Percentiles rank a stretch among this genome's conserved stretches.
Evolutionary conservation across 331 rosid genomes (phyloP).

Genomic region (Arachis monticola): DNA sequence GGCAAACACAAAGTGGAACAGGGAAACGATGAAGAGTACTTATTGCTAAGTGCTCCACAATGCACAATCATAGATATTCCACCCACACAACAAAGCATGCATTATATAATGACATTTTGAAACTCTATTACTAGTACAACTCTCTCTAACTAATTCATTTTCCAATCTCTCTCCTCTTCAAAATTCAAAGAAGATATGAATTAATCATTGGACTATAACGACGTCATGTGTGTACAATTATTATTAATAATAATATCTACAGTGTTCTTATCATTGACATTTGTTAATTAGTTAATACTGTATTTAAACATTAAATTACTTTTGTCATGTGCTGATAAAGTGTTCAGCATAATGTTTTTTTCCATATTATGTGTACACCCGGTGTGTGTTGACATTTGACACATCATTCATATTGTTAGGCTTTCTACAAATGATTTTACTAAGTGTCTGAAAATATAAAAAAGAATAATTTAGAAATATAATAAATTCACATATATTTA

Average conservation of each 20-base stretch:
- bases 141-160: neutral
- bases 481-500: too few relatives aligned
- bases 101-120: neutral
- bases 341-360: neutral
- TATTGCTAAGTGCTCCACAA: slow-evolving; percentile 36
- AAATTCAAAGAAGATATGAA: neutral
- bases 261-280: neutral
- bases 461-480: too few relatives aligned
- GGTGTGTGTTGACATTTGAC: neutral
- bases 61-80: neutral
- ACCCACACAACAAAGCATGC: neutral
- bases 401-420: too few relatives aligned
- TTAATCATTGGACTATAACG: neutral
- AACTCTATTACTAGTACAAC: neutral
- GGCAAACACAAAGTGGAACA: slow-evolving; percentile 41
- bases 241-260: too few relatives aligned
- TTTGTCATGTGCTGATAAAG: neutral
- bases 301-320: neutral
- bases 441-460: too few relatives aligned
- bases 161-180: neutral
- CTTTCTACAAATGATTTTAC: too few relatives aligned
- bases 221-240: neutral
- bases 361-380: too few relatives aligned
- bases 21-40: slow-evolving; percentile 5
- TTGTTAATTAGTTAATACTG: neutral